These are phyloP conservation scores for Ailanthus altissimus DNA, from an alignment of 345 rosid species.

Conservation along the genomic window DNA sequence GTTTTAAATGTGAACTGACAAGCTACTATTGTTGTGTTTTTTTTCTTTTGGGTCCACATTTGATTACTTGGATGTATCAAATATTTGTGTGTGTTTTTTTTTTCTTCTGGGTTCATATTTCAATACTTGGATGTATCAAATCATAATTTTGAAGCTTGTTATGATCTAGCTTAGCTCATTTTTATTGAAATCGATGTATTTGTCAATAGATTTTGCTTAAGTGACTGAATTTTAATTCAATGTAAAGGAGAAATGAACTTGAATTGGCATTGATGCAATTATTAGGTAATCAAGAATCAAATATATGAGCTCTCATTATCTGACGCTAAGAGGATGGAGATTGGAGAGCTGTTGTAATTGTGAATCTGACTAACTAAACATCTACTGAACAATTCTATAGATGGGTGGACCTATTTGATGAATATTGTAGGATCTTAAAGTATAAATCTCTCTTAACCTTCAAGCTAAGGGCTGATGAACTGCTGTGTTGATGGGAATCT, in stretches of 20 bases:
- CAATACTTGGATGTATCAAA: not conserved
- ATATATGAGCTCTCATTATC: not conserved
- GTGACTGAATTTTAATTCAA: not conserved
- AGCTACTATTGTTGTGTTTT: not conserved
- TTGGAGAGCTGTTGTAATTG: not conserved
- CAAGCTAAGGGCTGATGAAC: not conserved
- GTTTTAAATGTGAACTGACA: constrained; percentile 7
- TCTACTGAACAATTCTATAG: not conserved
- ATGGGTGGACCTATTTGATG: constrained; percentile 3
- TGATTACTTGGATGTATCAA: not conserved
- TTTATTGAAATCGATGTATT: not conserved
- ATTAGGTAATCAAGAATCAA: not conserved
- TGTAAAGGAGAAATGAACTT: not conserved
- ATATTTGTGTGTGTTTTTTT: not conserved
- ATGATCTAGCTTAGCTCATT: constrained; percentile 1
- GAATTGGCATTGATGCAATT: not conserved
- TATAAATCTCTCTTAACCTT: not conserved
- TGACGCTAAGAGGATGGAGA: not conserved
- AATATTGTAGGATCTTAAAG: not conserved
- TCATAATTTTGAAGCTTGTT: not conserved
- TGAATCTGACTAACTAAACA: not conserved
- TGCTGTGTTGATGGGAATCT: constrained; percentile 15
- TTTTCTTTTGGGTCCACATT: not conserved
- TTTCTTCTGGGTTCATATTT: not conserved
- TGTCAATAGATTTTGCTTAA: not conserved